A percentile compares a stretch with the other conserved stretches of the same genome.
Evolutionary conservation across 2,329 filamentous ascomycete genomes (phyloP).

Genomic region (Fusarium multiceps): DNA sequence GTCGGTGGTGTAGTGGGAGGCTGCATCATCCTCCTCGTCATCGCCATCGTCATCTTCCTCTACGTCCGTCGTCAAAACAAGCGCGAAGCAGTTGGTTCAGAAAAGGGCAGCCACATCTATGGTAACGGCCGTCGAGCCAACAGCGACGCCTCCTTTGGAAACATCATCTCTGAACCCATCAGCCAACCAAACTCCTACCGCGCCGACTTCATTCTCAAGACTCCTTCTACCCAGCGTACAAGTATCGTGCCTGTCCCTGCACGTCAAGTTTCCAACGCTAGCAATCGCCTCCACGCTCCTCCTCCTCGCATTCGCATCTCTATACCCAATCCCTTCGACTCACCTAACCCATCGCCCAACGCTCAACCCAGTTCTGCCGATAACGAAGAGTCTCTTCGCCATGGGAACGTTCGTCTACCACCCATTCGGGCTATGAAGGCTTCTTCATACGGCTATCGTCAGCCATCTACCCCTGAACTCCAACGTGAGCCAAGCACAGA

Average conservation of each 20-base stretch:
- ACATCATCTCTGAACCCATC: slow-evolving; percentile 69
- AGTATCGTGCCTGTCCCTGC: slow-evolving; percentile 20
- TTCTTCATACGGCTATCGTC: slow-evolving; percentile 41
- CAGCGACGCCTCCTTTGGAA: slow-evolving; percentile 47
- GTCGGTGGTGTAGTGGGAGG: slow-evolving; percentile 62
- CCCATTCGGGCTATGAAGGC: slow-evolving; percentile 56
- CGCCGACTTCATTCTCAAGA: slow-evolving; percentile 65
- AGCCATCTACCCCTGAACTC: slow-evolving; percentile 49
- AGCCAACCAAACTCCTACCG: slow-evolving; percentile 57
- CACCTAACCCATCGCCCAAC: slow-evolving; percentile 47
- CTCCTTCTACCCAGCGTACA: slow-evolving; percentile 33
- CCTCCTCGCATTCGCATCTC: slow-evolving; percentile 45
- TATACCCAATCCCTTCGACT: slow-evolving; percentile 53
- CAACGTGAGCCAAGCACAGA: slow-evolving; percentile 59
- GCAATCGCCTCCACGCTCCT: slow-evolving; percentile 24
- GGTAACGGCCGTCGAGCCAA: slow-evolving; percentile 29
- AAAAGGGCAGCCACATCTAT: slow-evolving; percentile 39
- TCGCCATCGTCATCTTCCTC: slow-evolving; percentile 55
- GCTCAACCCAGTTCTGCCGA: slow-evolving; percentile 42
- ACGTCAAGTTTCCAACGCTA: slow-evolving; percentile 25
- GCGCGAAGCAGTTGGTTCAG: slow-evolving; percentile 21
- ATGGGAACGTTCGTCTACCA: slow-evolving; percentile 47
- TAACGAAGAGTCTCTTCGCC: slow-evolving; percentile 41
- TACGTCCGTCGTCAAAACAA: slow-evolving; percentile 52
- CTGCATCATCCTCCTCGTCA: slow-evolving; percentile 55